These are phyloP conservation scores for Bidens hawaiensis DNA, from an alignment of 140 eudicot genomes.

Conservation along the genomic window DNA sequence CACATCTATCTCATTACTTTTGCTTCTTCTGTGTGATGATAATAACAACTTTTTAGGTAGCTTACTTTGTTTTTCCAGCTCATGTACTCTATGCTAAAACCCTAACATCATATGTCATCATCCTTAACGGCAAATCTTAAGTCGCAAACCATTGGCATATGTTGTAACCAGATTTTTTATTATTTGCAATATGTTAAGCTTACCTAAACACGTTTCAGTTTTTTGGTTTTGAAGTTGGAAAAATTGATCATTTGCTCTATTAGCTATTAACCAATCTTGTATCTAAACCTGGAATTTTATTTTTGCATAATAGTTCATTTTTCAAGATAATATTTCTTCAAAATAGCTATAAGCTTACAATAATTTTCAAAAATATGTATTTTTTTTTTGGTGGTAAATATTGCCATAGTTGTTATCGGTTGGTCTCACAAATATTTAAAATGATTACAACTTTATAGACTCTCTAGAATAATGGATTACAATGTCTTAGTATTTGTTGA, in stretches of 20 bases:
- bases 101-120: not conserved
- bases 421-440: not conserved
- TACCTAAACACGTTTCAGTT: not conserved
- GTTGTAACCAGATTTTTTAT: not conserved
- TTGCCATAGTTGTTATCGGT: not conserved
- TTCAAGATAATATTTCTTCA: conserved; percentile 1
- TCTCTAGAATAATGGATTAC: not conserved
- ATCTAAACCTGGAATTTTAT: not conserved
- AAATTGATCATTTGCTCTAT: not conserved
- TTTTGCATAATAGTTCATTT: conserved; percentile 4
- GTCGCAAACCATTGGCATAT: not conserved
- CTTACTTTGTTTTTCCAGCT: not conserved
- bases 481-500: not conserved
- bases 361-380: too few relatives aligned
- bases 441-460: not conserved
- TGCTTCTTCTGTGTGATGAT: not conserved
- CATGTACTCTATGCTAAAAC: not conserved
- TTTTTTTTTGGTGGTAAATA: not conserved
- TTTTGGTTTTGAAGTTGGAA: conserved; percentile 1
- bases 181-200: not conserved
- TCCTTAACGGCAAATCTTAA: not conserved
- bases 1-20: not conserved
- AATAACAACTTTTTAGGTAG: not conserved
- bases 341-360: not conserved
- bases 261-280: not conserved